Evolutionary conservation across 2,329 filamentous ascomycete genomes (phyloP).

Genomic region (Arachnomyces sp.): DNA sequence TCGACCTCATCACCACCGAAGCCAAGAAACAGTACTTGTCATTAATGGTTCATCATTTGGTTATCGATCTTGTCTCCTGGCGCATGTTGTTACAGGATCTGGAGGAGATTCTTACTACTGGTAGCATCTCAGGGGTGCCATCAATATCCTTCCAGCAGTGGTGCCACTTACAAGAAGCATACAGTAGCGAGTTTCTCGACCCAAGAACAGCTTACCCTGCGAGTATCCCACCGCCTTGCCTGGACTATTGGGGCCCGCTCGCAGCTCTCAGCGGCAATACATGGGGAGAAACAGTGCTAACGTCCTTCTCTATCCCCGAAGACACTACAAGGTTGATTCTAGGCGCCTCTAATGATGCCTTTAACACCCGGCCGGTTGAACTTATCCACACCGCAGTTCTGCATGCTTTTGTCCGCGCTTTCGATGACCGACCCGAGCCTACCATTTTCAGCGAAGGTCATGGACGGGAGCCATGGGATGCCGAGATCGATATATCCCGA

Average conservation of each 20-base stretch:
- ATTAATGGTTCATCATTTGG: conserved; percentile 15
- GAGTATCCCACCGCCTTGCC: conserved; percentile 23
- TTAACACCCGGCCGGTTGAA: conserved; percentile 31
- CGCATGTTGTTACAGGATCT: conserved; percentile 17
- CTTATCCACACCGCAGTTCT: conserved; percentile 31
- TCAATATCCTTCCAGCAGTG: conserved; percentile 31
- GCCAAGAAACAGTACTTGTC: conserved; percentile 9
- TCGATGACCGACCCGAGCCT: conserved; percentile 33
- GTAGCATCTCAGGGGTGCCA: conserved; percentile 19
- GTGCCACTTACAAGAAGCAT: conserved; percentile 26
- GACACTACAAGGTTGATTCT: conserved; percentile 22
- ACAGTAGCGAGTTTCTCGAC: conserved; percentile 14
- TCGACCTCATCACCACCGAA: conserved; percentile 7
- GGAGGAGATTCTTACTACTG: conserved; percentile 10
- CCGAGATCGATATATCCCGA: too few relatives aligned
- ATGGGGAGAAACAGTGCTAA: conserved; percentile 30
- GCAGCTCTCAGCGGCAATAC: conserved; percentile 18
- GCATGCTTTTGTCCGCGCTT: conserved; percentile 38
- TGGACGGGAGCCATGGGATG: too few relatives aligned
- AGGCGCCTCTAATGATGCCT: conserved; percentile 24
- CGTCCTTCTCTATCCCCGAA: conserved; percentile 25
- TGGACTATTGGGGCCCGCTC: conserved; percentile 28
- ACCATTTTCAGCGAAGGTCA: too few relatives aligned
- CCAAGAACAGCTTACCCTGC: neutral
- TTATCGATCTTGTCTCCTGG: conserved; percentile 20